Evolutionary conservation across 495 filamentous ascomycete genomes (phyloP), one percentile per base, ranked within the genome.

Genomic region (Bathelium albidoporum): DNA sequence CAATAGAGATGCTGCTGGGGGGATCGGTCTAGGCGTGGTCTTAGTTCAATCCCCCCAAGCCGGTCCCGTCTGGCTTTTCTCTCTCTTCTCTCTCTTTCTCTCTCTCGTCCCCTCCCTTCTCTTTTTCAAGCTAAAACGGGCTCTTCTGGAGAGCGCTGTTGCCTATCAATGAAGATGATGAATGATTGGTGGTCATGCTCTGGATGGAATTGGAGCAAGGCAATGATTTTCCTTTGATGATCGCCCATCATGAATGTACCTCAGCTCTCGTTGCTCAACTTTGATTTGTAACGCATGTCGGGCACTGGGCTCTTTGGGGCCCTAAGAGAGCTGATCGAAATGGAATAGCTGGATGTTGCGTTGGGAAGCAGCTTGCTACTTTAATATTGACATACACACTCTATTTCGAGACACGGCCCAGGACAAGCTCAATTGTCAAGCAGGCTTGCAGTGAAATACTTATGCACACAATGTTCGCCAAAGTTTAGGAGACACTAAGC

Each of bases 1-100:
- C 95, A 14, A 85, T 97, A 60, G 91, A 97, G 74, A 87, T 91
- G 64, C 69, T 91, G 49, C 73, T 91, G 49, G 64, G 65, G 39
- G 69, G 69, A 18, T 28, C 49, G 49, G 49, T 55, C 22, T 55
- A 55, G 29, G 34, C 5, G 34, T 39, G 14, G 34, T 5, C 14
- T 39, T 39, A 5, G 34, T 39, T 14, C 5, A 39, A 14, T 14
- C 34, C 5, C 14, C 34, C 5, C 5, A 5, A 39, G 14, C 14
- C 34, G 34, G n/a, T n/a, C n/a, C n/a, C n/a, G n/a, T n/a, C n/a
- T n/a, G n/a, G n/a, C n/a, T n/a, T n/a, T n/a, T n/a, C n/a, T n/a
- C n/a, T n/a, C n/a, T n/a, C n/a, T n/a, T n/a, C n/a, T n/a, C n/a
- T n/a, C n/a, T n/a, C n/a, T n/a, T 41, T 41, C 18, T 41, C 1